These are phyloP conservation scores for Trichothecium roseum DNA, from an alignment of 2,329 filamentous ascomycete genomes.

Conservation along the genomic window DNA sequence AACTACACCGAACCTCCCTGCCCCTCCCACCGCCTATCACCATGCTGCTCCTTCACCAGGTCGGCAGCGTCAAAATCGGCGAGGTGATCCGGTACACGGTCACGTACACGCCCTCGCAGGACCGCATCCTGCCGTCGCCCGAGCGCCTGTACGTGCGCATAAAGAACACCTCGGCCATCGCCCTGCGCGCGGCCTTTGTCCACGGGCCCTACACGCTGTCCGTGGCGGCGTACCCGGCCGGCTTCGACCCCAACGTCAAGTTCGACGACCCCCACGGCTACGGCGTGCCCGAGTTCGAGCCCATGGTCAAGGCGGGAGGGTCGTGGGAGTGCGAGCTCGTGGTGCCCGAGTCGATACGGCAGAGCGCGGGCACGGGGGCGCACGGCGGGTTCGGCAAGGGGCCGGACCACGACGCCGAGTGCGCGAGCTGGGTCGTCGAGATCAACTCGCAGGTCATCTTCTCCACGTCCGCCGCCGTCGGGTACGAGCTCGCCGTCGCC, in stretches of 20 bases:
- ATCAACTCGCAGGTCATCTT: constrained; percentile 90
- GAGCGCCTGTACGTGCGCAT: constrained; percentile 73
- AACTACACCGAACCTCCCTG: too few relatives aligned
- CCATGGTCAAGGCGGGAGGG: constrained; percentile 89
- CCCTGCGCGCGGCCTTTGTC: constrained; percentile 87
- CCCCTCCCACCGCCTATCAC: too few relatives aligned
- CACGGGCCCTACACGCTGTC: constrained; percentile 92
- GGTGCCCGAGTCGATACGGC: constrained; percentile 69
- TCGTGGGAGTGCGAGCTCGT: constrained; percentile 71
- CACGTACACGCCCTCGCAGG: constrained; percentile 81
- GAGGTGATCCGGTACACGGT: constrained; percentile 87
- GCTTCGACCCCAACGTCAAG: constrained; percentile 74
- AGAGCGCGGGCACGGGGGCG: constrained; percentile 42
- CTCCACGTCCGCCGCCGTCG: constrained; percentile 75
- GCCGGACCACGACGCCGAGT: constrained; percentile 37
- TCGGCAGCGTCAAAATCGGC: constrained; percentile 85
- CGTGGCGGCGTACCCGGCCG: constrained; percentile 73
- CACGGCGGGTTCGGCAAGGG: constrained; percentile 33
- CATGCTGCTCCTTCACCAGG: constrained; percentile 88
- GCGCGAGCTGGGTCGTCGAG: constrained; percentile 81
- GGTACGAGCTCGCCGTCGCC: constrained; percentile 78
- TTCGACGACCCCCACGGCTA: constrained; percentile 58
- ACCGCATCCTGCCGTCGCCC: constrained; percentile 83
- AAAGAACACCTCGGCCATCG: constrained; percentile 84
- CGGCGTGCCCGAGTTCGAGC: constrained; percentile 84